Base-by-base conservation (phyloP, 2,329 filamentous ascomycete species). In the Albifimbria verrucaria region DNA sequence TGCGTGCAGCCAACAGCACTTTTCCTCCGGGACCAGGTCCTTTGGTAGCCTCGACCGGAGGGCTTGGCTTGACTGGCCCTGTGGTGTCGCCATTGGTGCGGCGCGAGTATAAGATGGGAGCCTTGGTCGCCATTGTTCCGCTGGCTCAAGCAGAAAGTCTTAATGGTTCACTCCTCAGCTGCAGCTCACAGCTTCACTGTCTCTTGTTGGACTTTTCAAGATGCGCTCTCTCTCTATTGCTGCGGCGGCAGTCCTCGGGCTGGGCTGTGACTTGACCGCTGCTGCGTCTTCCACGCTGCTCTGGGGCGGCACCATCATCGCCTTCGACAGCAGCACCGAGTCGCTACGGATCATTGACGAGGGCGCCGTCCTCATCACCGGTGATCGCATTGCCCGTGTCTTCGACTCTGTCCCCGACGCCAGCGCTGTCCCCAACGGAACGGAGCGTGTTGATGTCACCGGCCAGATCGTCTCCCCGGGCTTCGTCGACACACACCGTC, bases 401-500 rank as follows among this genome's bases (percentile, higher is more conserved):
- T 48, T 25, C 45, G 45, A 48, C 15, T 26, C 22, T 17, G 26
- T 32, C 9, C 26, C 26, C 26, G 64, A 65, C 18, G 59, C 65
- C n/a, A 26, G 45, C 20, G 12, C 39, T 24, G 3, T 41, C n/a
- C 50, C 50, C 26, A 32, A 15, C 26, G 26, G 25, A 4, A 68
- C 68, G 2, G 68, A 79, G 49, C 55, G 74, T 2, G 65, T 83
- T n/a, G 74, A 83, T 56, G 75, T 73, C 39, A 71, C 70, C 0
- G 68, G 74, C 50, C 78, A 80, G 59, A 83, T 82, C 53, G 69
- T 83, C 49, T 74, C 73, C 0, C 77, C 80, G 0, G 80, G 81
- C 9, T 82, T 84, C 62, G 69, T 84, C 53, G 77, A 83, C 62
- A 83, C 79, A 0, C 81, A 84, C 57, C 74, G 75, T 2, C 78